Evolutionary conservation across 2,329 filamentous ascomycete species (phyloP), one percentile per base, ranked within the genome.

Genomic region (Pseudogymnoascus sp.): DNA sequence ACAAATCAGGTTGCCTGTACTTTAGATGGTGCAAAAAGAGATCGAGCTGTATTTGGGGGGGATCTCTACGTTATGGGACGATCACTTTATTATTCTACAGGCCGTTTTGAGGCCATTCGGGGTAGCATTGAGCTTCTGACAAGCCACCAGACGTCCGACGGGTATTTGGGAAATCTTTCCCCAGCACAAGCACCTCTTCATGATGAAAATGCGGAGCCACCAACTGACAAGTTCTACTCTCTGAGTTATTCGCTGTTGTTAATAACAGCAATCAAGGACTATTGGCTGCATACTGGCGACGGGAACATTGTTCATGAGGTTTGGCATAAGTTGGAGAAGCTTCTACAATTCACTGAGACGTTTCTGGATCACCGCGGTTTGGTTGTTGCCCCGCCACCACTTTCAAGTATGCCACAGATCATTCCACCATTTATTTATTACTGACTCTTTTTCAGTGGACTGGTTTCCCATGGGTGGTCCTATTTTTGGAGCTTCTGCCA

Each of bases 231-330:
- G 8, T 69, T 69, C 31, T 69, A 68, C 47, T 68, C 68, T 5
- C 63, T 69, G 14, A 69, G 67, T 40, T 69, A 68, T 40, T 65
- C 68, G 2, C 53, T 69, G 7, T 40, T 68, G 2, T 47, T 68
- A 13, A 35, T 68, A 5, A 67, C 68, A n/a, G 67, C 66, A 1
- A 67, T 66, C 47, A 69, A 66, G 31, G 68, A 69, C 29, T 67
- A 69, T 16, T 68, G 67, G 67, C 61, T 68, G 59, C 61, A 67
- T 50, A 66, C 68, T 37, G 67, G 68, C n/a, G 67, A 69, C 50
- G 11, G 47, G 19, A 35, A 29, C 35, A 61, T 53, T 6, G 53
- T 68, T 8, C 16, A 19, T 10, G 42, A 19, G 37, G 31, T 68
- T 33, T 69, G 66, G 63, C 53, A 29, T 8, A 64, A 59, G 37